Evolutionary conservation across 768 basidiomycete species (phyloP), one percentile per base, ranked within the genome.

Genomic region (Dioszegia hungarica): DNA sequence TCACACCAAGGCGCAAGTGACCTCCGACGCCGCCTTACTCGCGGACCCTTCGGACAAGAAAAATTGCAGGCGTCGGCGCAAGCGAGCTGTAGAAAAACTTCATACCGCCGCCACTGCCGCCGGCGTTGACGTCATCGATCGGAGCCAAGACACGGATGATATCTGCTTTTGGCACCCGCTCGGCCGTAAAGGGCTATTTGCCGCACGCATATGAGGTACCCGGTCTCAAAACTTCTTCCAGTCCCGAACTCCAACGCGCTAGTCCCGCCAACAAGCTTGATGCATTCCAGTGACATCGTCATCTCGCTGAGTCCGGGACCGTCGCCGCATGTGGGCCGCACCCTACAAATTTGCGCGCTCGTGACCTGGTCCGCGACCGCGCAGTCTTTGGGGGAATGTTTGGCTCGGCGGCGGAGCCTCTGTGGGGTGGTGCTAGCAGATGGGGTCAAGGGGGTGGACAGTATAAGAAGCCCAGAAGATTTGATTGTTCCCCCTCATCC

Each of bases 101-200:
- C 46, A n/a, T n/a, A n/a, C n/a, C n/a, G 46, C 24, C 50, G 50
- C 37, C 25, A 15, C 15, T 52, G 50, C 50, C 50, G 50, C 15
- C 50, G 47, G 47, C 24, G 24, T 43, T 48, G 47, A 48, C 47
- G 47, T 48, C 47, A 48, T 34, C 33, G 2, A n/a, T 8, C 5
- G 5, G 12, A 15, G 47, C 47, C 47, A 48, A 48, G 47, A 15
- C 20, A 9, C 9, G 3, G n/a, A 22, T 20, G n/a, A 22, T 19
- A 10, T 43, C 22, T 22, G 3, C 11, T 43, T 25, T 43, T 15
- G 41, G 20, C 20, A 17, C 11, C 20, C 8, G 38, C n/a, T 48
- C 47, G 47, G 47, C 47, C 47, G 47, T 48, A 48, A 34, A 34
- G 31, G 31, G 47, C 8, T 14, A 33, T 33, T 33, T 14, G 8